phyloP scores from a whole-genome alignment of 768 basidiomycete species.

The Tylopilus cervinicoccineus region DNA sequence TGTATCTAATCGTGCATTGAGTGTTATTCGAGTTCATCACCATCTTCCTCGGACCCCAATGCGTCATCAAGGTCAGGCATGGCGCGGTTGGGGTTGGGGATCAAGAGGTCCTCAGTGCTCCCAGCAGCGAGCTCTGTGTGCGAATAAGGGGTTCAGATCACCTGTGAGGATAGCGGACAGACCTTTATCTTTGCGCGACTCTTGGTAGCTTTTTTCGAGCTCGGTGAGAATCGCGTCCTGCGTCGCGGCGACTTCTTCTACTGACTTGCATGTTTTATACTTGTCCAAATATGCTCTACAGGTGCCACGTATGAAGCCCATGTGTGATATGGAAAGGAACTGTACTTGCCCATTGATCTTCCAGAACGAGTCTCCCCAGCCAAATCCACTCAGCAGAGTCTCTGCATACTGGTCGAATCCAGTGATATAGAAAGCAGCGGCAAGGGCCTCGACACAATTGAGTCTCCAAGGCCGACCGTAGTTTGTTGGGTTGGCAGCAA shows the following conservation, averaged over 20 bases:
- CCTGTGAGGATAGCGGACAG: constrained; percentile 4
- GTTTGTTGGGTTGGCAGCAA: constrained; percentile 96
- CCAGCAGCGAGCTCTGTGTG: constrained; percentile 18
- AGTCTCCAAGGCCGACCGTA: constrained; percentile 97
- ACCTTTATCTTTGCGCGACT: constrained; percentile 55
- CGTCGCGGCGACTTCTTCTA: constrained; percentile 52
- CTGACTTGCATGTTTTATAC: constrained; percentile 68
- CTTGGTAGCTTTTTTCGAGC: constrained; percentile 56
- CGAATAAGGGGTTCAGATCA: neutral
- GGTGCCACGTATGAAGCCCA: neutral
- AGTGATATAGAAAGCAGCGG: constrained; percentile 92
- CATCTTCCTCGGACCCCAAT: constrained; percentile 13
- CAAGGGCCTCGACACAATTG: constrained; percentile 92
- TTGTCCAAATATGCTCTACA: constrained; percentile 51
- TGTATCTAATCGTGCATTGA: too few relatives aligned
- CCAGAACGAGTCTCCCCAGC: constrained; percentile 89
- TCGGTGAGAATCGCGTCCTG: constrained; percentile 72
- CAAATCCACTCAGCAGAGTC: constrained; percentile 71
- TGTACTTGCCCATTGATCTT: constrained; percentile 67
- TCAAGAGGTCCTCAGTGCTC: constrained; percentile 56
- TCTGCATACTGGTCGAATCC: constrained; percentile 83
- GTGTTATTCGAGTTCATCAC: too few relatives aligned
- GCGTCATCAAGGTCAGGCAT: constrained; percentile 15
- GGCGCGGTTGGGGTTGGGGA: constrained; percentile 66
- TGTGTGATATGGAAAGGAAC: neutral